A percentile compares a stretch with the other conserved stretches of the same genome.
These are phyloP conservation scores for Potentilla sterilis DNA, from an alignment of 306 rosid genomes.

Conservation along the genomic window DNA sequence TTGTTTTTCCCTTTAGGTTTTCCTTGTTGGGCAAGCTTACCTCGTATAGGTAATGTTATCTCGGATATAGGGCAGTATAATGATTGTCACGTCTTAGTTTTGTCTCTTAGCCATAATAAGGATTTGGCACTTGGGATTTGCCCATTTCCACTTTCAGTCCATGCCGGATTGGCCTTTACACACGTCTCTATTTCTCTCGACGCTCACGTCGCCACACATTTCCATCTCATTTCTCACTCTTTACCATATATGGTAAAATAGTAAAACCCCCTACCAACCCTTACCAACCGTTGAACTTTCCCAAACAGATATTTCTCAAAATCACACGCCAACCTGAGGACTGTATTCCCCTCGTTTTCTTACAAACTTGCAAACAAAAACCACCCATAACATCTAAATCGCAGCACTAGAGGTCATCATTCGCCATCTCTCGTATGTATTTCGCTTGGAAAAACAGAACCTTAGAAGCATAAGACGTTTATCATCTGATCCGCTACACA, in stretches of 20 bases:
- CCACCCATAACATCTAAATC: too few species aligned
- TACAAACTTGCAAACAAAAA: not conserved
- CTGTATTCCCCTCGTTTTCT: too few species aligned
- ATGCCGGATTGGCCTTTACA: not conserved
- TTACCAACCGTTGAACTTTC: not conserved
- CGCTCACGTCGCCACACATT: not conserved
- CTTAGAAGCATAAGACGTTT: too few species aligned
- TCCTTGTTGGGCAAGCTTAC: not conserved
- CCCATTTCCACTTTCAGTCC: not conserved
- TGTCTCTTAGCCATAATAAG: not conserved
- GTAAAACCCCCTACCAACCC: not conserved
- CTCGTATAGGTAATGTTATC: not conserved
- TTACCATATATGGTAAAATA: not conserved
- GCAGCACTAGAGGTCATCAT: too few species aligned
- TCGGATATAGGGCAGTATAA: not conserved
- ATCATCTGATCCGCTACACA: too few species aligned
- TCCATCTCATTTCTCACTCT: not conserved
- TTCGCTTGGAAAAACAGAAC: too few species aligned
- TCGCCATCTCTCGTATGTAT: too few species aligned
- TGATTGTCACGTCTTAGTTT: not conserved
- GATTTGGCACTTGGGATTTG: not conserved
- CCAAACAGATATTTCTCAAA: not conserved
- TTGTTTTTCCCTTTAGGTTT: not conserved
- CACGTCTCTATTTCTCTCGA: not conserved
- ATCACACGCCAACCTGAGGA: not conserved